Evolutionary conservation across 139 green algal genomes (phyloP).

Genomic region (Haematococcus lacustris): DNA sequence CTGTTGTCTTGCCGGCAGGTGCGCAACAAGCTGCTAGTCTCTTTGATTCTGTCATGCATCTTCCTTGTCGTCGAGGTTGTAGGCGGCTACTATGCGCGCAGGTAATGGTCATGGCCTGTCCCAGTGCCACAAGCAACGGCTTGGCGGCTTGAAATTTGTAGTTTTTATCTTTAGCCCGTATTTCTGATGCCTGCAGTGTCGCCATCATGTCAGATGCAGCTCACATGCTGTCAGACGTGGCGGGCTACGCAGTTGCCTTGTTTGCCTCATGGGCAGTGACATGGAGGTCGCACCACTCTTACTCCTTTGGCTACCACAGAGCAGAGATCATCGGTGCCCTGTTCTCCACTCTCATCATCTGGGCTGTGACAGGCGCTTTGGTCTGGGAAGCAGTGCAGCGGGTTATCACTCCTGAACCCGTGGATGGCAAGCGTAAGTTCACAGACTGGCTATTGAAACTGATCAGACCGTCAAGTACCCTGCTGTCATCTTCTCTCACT

Average conservation of each 20-base stretch:
- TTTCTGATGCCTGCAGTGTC: slow-evolving; percentile 45
- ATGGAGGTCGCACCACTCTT: slow-evolving; percentile 19
- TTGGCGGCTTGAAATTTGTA: not conserved
- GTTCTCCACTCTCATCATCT: slow-evolving; percentile 72
- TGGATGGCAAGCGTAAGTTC: slow-evolving; percentile 69
- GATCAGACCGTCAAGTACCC: not conserved
- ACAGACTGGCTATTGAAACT: no score
- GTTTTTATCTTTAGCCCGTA: not conserved
- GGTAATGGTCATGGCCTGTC: slow-evolving; percentile 8
- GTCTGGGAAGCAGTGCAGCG: slow-evolving; percentile 78
- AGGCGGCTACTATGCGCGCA: slow-evolving; percentile 45
- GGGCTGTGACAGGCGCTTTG: slow-evolving; percentile 82
- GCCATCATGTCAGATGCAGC: slow-evolving; percentile 92
- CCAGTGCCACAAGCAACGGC: not conserved
- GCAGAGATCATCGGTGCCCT: slow-evolving; percentile 89
- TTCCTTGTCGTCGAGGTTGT: slow-evolving; percentile 53
- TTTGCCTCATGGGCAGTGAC: slow-evolving; percentile 41
- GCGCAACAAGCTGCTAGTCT: slow-evolving; percentile 23
- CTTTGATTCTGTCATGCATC: slow-evolving; percentile 36
- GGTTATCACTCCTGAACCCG: slow-evolving; percentile 45
- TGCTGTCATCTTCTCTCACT: no score
- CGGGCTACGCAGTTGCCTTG: slow-evolving; percentile 74
- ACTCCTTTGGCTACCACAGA: slow-evolving; percentile 85
- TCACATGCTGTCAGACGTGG: slow-evolving; percentile 89
- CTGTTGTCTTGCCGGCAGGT: slow-evolving; percentile 6